Evolutionary conservation across 768 basidiomycete genomes (phyloP), one percentile per base, ranked within the genome.

Genomic region (Rhizopogon roseolus): DNA sequence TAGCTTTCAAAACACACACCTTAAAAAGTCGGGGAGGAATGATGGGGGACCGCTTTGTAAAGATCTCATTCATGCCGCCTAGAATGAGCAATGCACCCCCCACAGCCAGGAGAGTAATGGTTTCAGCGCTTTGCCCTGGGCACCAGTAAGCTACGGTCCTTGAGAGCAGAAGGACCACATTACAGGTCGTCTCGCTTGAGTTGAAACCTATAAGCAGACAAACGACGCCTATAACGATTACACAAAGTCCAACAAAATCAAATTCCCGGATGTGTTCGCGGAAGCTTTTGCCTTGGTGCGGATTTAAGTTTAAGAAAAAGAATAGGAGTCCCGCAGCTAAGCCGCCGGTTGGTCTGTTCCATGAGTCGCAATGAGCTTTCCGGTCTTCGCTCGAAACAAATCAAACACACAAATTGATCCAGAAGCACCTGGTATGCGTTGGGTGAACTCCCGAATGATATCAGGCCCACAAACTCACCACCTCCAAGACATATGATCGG

Each of bases 201-300:
- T 70, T 69, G 56, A 76, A 72, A 9, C 74, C 76, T 7, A 76
- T 46, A 25, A 76, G 60, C 9, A 76, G 57, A 56, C 71, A 71
- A 19, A 73, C 61, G 34, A 75, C 65, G 27, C 72, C 73, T 17
- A 53, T 44, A 32, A 77, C 62, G 22, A 69, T 62, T 6, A 69
- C 62, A 29, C 58, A 36, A 25, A 77, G 61, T n/a, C 76, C 76
- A 49, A 68, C 5, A 52, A 73, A 71, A 62, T 77, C 75, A 57
- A 77, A 77, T 49, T 69, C 64, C 16, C 50, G 50, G 38, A 66
- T 54, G 32, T 74, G 66, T 6, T 70, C 57, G n/a, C 55, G 57
- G 38, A 74, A 60, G 55, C 54, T 63, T 66, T 17, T 36, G 34
- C 64, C 57, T 53, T 71, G 62, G 49, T 65, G 69, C 19, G 68